Percentiles rank a stretch among this genome's conserved stretches.
Conservation (phyloP, 441 rosid species). For the Adansonia madagascariensis region DNA sequence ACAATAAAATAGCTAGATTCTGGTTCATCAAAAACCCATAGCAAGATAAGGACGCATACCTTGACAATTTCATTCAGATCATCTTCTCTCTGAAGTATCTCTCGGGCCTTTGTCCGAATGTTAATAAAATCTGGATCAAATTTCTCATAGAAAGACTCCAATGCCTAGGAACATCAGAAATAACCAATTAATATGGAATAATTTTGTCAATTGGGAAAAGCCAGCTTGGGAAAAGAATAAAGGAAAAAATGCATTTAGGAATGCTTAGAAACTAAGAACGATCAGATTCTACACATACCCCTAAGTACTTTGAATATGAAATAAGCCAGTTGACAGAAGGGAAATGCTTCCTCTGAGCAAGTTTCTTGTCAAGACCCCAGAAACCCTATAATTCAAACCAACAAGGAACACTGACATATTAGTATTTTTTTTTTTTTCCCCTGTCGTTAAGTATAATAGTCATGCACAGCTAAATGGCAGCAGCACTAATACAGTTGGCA, state of each 20-base stretch:
- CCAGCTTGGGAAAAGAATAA: background rate
- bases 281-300: slow-evolving; percentile 53
- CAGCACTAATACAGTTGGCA: background rate
- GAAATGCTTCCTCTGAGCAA: slow-evolving; percentile 99
- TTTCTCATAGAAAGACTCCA: slow-evolving; percentile 95
- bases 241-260: background rate
- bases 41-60: slow-evolving; percentile 45
- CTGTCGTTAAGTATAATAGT: background rate
- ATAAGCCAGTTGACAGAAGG: slow-evolving; percentile 99
- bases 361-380: slow-evolving; percentile 99
- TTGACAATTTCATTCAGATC: slow-evolving; percentile 99
- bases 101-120: slow-evolving; percentile 97
- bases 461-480: background rate
- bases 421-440: no score
- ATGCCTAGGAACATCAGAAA: slow-evolving; percentile 60
- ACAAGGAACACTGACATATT: slow-evolving; percentile 2
- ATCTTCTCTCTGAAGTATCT: slow-evolving; percentile 98
- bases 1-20: background rate
- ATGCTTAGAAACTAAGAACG: background rate
- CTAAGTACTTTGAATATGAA: slow-evolving; percentile 94
- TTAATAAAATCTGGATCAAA: slow-evolving; percentile 95
- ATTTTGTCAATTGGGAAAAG: background rate
- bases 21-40: background rate
- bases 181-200: slow-evolving; percentile 22
- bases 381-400: slow-evolving; percentile 60